These are phyloP conservation scores for Nasturtium officinale DNA, from an alignment of 345 rosid genomes.

Conservation along the genomic window DNA sequence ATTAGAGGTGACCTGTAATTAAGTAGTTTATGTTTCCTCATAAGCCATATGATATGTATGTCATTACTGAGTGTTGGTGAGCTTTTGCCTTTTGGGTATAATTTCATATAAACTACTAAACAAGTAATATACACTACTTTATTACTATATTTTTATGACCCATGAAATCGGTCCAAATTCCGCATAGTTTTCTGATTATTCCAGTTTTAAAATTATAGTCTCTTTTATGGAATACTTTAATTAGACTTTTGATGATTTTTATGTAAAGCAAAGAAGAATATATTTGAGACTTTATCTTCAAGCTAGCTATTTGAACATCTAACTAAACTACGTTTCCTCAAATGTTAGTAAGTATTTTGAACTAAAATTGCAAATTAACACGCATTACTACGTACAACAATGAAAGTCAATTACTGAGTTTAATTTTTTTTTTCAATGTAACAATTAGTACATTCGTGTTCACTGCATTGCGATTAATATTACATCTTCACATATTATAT, in stretches of 20 bases:
- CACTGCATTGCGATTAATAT: background rate
- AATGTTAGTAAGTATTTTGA: conserved; percentile 21
- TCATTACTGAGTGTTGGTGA: conserved; percentile 21
- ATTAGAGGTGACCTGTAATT: background rate
- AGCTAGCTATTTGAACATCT: conserved; percentile 39
- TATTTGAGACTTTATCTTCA: conserved; percentile 41
- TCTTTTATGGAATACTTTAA: conserved; percentile 44
- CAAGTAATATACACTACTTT: background rate
- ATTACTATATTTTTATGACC: conserved; percentile 11
- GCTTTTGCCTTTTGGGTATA: conserved; percentile 19
- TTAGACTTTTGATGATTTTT: conserved; percentile 46
- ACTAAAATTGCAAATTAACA: conserved; percentile 16
- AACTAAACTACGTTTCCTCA: conserved; percentile 26
- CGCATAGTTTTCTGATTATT: conserved; percentile 40
- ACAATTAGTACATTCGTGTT: conserved; percentile 1
- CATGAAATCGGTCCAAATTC: conserved; percentile 25
- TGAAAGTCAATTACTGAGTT: background rate
- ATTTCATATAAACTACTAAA: background rate
- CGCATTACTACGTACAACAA: background rate
- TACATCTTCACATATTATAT: background rate
- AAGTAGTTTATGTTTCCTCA: conserved; percentile 5
- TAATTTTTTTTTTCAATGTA: too few relatives aligned
- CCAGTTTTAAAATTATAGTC: conserved; percentile 28
- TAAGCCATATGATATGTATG: conserved; percentile 4
- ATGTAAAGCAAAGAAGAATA: conserved; percentile 46